phyloP scores from a whole-genome alignment of 164 flowering plant species.

The Aristolochia contorta region DNA sequence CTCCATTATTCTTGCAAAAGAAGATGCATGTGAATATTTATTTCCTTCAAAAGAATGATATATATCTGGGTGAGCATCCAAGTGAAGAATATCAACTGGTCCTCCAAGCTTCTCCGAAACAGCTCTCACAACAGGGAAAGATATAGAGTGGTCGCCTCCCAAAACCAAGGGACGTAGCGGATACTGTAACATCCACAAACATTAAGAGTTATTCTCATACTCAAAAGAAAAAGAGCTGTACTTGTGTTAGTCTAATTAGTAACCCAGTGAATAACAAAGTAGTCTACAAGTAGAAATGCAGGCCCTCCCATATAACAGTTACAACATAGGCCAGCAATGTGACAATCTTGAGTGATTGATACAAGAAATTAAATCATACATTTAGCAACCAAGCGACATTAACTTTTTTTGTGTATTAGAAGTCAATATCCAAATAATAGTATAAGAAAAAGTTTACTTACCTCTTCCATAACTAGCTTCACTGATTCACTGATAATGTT shows the following conservation, averaged over 20 bases:
- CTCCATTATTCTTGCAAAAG: conserved; percentile 98
- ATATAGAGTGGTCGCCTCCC: conserved; percentile 98
- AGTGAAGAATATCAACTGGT: conserved; percentile 92
- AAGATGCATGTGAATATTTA: conserved; percentile 92
- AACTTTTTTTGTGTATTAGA: not conserved
- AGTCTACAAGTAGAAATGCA: not conserved
- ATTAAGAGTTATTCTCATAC: not conserved
- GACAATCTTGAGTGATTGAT: no score
- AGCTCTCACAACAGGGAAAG: conserved; percentile 89
- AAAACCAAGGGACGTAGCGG: conserved; percentile 86
- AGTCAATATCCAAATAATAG: not conserved
- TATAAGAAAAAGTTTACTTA: conserved; percentile 17
- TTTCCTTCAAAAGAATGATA: conserved; percentile 93
- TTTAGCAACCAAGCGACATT: not conserved
- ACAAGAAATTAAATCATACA: no score
- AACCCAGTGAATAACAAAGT: not conserved
- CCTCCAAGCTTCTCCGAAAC: conserved; percentile 97
- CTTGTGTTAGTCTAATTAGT: not conserved
- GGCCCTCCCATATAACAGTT: no score
- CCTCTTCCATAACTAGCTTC: conserved; percentile 95
- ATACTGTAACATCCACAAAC: conserved; percentile 25
- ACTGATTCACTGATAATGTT: conserved; percentile 70
- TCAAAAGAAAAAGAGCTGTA: not conserved
- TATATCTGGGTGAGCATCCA: conserved; percentile 99
- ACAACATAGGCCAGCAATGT: no score